Conservation (phyloP, 73 alveolate species). For the Paramecium pentaurelia region DNA sequence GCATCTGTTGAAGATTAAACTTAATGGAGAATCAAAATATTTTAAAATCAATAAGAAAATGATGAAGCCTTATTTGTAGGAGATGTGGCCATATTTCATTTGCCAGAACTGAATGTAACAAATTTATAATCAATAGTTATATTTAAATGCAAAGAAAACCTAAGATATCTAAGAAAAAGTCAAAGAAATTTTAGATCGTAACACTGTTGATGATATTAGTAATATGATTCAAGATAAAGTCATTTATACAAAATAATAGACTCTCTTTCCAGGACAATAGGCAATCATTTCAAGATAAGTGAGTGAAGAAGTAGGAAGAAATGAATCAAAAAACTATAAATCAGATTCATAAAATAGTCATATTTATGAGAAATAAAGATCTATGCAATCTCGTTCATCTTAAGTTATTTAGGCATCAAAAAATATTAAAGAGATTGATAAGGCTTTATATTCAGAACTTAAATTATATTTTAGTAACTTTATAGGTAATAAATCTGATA, state of each 20-base stretch:
- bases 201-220: background rate
- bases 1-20: conserved; percentile 48
- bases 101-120: background rate
- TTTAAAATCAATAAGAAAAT: background rate
- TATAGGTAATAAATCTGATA: background rate
- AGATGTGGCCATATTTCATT: background rate
- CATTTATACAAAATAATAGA: background rate
- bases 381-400: background rate
- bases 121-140: background rate
- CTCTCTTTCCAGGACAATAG: background rate
- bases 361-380: background rate
- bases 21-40: conserved; percentile 14
- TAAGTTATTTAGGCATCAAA: background rate
- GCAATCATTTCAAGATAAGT: background rate
- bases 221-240: background rate
- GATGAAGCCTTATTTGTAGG: conserved; percentile 9
- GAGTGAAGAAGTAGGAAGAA: background rate
- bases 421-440: background rate
- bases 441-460: background rate
- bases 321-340: background rate
- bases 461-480: background rate
- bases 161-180: background rate
- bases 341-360: background rate
- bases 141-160: background rate
- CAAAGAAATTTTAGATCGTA: background rate